A percentile compares a stretch with the other conserved stretches of the same genome.
These are phyloP conservation scores for Sugiyamaella lignohabitans DNA, from an alignment of 805 yeast species.

Conservation along the genomic window DNA sequence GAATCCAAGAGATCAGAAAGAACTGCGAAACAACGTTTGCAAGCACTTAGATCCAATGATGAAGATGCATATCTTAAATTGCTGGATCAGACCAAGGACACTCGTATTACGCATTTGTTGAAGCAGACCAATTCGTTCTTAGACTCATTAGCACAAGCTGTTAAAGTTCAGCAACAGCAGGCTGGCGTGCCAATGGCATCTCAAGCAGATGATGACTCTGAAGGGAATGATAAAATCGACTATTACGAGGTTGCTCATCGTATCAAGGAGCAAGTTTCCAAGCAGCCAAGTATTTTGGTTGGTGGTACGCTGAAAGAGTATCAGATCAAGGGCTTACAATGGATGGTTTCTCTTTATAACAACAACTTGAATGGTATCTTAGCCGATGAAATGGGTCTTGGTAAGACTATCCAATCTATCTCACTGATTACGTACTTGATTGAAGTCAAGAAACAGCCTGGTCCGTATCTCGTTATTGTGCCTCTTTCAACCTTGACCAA, in stretches of 20 bases:
- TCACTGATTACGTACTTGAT: constrained; percentile 78
- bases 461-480: constrained; percentile 89
- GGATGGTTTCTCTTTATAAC: constrained; percentile 96
- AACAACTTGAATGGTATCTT: constrained; percentile 92
- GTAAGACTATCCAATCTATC: constrained; percentile 92
- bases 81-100: constrained; percentile 93
- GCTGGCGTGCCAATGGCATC: constrained; percentile 22
- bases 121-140: constrained; percentile 87
- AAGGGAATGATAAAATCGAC: constrained; percentile 62
- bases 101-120: constrained; percentile 91
- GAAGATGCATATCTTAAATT: constrained; percentile 95
- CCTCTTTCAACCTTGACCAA: constrained; percentile 91
- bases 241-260: constrained; percentile 92
- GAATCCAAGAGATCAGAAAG: constrained; percentile 84
- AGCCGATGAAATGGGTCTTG: constrained; percentile 98
- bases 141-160: constrained; percentile 86
- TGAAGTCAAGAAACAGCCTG: constrained; percentile 66
- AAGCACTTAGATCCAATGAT: constrained; percentile 91
- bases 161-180: constrained; percentile 78
- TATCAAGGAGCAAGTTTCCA: constrained; percentile 67
- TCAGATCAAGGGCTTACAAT: constrained; percentile 88
- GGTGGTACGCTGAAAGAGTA: constrained; percentile 94
- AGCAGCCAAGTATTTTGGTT: constrained; percentile 75
- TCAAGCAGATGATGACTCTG: constrained; percentile 39
- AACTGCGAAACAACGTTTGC: constrained; percentile 96